Evolutionary conservation across 1,284 basidiomycete genomes (phyloP), one percentile per base, ranked within the genome.

Genomic region (Apiotrichum sp.): DNA sequence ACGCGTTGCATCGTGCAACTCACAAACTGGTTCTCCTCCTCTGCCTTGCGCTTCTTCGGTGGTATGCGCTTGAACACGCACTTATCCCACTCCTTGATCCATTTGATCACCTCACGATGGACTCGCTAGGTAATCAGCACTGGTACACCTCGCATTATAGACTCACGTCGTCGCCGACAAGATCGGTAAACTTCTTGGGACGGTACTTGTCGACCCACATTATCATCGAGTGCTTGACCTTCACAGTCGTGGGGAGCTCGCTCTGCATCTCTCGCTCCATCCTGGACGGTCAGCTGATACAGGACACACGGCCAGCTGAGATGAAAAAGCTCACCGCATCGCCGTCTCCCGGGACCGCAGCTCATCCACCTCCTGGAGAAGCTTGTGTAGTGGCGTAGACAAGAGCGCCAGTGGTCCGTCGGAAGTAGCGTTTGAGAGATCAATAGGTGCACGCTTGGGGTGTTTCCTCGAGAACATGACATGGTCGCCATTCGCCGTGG

Each of bases 71-170:
- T 90, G 76, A 96, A 98, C 1, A 98, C 96, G 71, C 96, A 98
- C 74, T 83, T 84, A 71, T 99, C 95, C 96, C 96, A 98, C 69
- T 93, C 88, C 70, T 98, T 99, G 42, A 99, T 82, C 96, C 96
- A 99, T 2, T 83, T 75, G 80, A 98, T 84, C 3, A 90, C 90
- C 46, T 95, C 91, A 41, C 96, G 84, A 57, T 96, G 92, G 1
- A 93, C 87, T 16, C 93, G 82, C 78, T 81, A 53, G 6, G 5
- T 8, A 14, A 36, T 52, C 40, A 52, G 51, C 36, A 13, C 39
- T 9, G 11, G 2, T 2, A 6, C 6, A 38, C 41, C n/a, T 22
- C 22, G 22, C 22, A 22, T 22, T 22, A 22, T 22, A 22, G 22
- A 67, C 78, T 59, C 58, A 80, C 80, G 62, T 97, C 93, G 69